Base-by-base conservation (phyloP, 106 monocot species). In the Apostasia ramifera region DNA sequence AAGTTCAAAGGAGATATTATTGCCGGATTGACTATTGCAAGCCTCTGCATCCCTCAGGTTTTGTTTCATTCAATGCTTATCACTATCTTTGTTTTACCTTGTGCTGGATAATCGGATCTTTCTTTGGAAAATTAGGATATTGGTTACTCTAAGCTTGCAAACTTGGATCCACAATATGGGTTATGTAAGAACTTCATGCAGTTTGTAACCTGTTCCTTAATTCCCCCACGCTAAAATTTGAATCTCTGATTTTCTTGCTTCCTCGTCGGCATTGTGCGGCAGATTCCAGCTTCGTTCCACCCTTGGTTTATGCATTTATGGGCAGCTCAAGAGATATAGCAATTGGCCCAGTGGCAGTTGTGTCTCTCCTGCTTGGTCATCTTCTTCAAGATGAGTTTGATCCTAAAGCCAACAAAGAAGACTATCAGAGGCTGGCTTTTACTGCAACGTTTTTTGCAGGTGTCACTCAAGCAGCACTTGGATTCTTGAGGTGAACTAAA, bases 371-470 rank as follows among this genome's bases (percentile, higher is more conserved):
- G 63, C 78, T 95, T 38, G 95, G 86, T 0, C 80, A 75, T 38
- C 95, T 89, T 70, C 80, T 91, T 50, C 71, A 70, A 48, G 63
- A 86, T 8, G 95, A 91, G 69, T 6, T 91, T 54, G 85, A 91
- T 74, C 83, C 88, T 1, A 56, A 49, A 5, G 78, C 57, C 37
- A 12, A 83, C 10, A 85, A 75, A 47, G 79, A 57, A 2, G 84
- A 73, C 37, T 95, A 95, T 73, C 9, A 6, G 2, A 74, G 84
- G 1, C 84, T 95, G 8, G 88, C 86, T 60, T 88, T 84, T 66
- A 95, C 95, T 8, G 95, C 95, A 41, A 95, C 95, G 6, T 95
- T 95, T 71, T 95, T 91, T 63, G 91, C 95, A 13, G 95, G 95
- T 6, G 45, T 95, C 59, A 86, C 86, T 73, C 82, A 95, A 76